Evolutionary conservation across 192 early-diverging fungal genomes (phyloP).

Genomic region (Dimargaris cristalligena): DNA sequence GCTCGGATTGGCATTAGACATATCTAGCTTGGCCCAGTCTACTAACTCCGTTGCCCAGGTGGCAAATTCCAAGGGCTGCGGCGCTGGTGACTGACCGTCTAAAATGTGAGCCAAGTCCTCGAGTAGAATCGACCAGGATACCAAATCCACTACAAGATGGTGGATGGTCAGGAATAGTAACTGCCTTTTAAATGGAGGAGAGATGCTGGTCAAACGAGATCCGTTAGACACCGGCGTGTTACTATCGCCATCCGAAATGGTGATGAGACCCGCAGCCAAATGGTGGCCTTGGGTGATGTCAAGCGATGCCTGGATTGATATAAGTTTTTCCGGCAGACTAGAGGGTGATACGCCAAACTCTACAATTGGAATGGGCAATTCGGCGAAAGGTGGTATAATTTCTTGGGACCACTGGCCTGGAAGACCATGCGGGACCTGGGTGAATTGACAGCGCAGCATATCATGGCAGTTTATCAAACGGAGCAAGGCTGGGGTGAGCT

Average conservation of each 20-base stretch:
- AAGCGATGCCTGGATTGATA: background rate
- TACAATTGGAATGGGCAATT: background rate
- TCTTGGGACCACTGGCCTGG: background rate
- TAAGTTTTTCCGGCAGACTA: background rate
- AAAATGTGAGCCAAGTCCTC: background rate
- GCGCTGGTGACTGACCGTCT: background rate
- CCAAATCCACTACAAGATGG: background rate
- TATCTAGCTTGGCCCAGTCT: background rate
- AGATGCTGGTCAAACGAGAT: too few species aligned
- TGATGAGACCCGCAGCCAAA: background rate
- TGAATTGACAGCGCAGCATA: background rate
- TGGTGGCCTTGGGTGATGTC: background rate
- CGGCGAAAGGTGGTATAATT: background rate
- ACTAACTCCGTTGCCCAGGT: background rate
- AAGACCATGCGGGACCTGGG: too few species aligned
- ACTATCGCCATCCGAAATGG: too few species aligned
- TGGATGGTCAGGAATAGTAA: background rate
- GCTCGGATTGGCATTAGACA: background rate
- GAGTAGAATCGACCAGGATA: background rate
- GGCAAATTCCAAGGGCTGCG: background rate
- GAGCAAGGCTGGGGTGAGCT: background rate
- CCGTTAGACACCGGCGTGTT: too few species aligned
- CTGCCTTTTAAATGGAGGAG: too few species aligned
- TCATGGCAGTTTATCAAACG: background rate
- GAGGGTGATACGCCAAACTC: background rate